These are phyloP conservation scores for Penicillium daleae DNA, from an alignment of 495 filamentous ascomycete species.

Conservation along the genomic window DNA sequence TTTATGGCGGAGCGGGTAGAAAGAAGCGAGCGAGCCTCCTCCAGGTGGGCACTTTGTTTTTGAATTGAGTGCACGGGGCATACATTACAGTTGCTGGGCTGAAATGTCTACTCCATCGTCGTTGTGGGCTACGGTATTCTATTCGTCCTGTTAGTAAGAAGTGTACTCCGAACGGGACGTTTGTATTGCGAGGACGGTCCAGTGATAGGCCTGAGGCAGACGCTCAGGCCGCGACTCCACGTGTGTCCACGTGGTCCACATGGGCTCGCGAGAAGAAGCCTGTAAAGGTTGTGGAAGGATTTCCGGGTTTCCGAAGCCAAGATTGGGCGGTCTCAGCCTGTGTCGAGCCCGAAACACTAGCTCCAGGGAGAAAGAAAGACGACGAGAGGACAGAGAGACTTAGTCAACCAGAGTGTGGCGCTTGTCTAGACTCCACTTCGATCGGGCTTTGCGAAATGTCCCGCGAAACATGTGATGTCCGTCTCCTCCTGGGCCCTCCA, in stretches of 20 bases:
- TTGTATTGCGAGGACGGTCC: background rate
- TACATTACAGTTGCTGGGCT: background rate
- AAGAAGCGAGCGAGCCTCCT: constrained; percentile 18
- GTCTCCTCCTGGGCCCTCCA: background rate
- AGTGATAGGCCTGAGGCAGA: constrained; percentile 19
- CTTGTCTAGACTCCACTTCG: constrained; percentile 11
- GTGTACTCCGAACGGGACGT: background rate
- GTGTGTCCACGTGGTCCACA: constrained; percentile 48
- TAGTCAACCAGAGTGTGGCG: constrained; percentile 1
- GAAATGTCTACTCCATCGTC: background rate
- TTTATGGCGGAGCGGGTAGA: constrained; percentile 12
- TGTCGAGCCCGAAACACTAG: constrained; percentile 21
- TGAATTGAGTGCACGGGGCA: background rate
- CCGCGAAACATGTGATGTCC: constrained; percentile 18
- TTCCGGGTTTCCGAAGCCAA: background rate
- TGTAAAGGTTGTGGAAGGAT: constrained; percentile 37
- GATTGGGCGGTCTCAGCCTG: constrained; percentile 8
- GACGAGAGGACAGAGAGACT: background rate
- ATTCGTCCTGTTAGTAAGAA: background rate
- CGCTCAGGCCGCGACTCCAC: constrained; percentile 32
- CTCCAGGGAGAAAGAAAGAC: background rate
- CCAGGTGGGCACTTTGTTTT: background rate
- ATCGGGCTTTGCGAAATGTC: constrained; percentile 7
- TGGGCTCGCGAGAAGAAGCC: constrained; percentile 36
- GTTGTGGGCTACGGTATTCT: background rate